A percentile compares a stretch with the other conserved stretches of the same genome.
Conservation (phyloP, 306 rosid genomes). For the Cicer chorassanicum region DNA sequence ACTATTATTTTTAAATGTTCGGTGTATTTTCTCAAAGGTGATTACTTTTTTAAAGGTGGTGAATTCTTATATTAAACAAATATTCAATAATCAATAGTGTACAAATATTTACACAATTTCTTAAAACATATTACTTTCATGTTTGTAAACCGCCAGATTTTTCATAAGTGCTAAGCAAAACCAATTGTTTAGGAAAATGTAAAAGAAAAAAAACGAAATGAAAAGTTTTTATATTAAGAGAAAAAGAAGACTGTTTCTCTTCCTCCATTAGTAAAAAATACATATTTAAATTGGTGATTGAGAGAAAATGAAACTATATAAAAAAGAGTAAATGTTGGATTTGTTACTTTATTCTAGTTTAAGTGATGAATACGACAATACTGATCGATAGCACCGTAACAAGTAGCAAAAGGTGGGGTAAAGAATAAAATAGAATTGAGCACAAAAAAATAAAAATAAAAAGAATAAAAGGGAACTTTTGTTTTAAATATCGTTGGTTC, state of each 20-base stretch:
- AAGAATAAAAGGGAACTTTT: neutral
- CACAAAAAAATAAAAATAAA: too few species aligned
- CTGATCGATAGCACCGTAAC: neutral
- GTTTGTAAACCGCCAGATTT: neutral
- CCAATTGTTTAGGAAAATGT: neutral
- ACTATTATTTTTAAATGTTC: too few species aligned
- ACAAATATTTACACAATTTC: too few species aligned
- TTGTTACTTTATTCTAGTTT: conserved; percentile 34
- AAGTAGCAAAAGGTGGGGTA: conserved; percentile 25
- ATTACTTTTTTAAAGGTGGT: too few species aligned
- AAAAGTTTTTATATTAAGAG: too few species aligned
- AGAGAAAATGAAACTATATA: neutral
- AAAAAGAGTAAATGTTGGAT: conserved; percentile 24
- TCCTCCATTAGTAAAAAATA: too few species aligned
- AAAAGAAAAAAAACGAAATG: conserved; percentile 27
- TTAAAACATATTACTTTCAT: neutral
- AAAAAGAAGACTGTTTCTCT: too few species aligned
- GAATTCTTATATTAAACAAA: too few species aligned
- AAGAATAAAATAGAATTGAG: neutral
- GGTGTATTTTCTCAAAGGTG: too few species aligned
- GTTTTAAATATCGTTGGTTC: conserved; percentile 33
- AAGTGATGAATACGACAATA: conserved; percentile 28
- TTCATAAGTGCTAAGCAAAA: neutral
- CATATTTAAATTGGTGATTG: too few species aligned
- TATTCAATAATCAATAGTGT: too few species aligned